Base-by-base conservation (phyloP, 2,329 filamentous ascomycete species). In the Teratosphaeria nubilosa region DNA sequence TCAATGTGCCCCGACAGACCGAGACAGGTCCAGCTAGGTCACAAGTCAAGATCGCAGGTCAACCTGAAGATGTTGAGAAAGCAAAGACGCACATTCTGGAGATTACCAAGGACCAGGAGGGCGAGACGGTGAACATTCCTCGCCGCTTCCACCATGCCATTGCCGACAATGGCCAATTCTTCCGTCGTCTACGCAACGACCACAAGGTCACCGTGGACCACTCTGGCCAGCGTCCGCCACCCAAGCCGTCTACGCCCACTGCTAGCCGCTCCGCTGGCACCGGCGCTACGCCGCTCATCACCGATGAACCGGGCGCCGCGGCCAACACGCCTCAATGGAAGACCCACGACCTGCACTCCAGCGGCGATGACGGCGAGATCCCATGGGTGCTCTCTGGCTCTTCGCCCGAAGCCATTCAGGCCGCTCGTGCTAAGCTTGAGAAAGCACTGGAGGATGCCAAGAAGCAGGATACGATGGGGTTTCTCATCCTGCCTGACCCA, bases 151-250 rank as follows among this genome's bases (percentile, higher is more conserved):
- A 99, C 77, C 90, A 97, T 72, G 76, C 81, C 60, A 82, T 99
- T 65, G 83, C 89, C 56, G 92, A 96, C 72, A 91, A 92, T 63
- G 94, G 92, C 1, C 86, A 91, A 66, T 88, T 97, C 77, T 96
- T 97, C 87, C 89, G 92, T 64, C 87, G 85, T 67, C 84, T 99
- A 50, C 86, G 88, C 63, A 91, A 85, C 73, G 88, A 96, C 69
- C 82, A 89, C 74, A 86, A 89, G 65, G 90, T 99, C 64, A 94
- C 87, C 0, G 88, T 99, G 56, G 91, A 97, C 73, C 94, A 97
- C 71, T 88, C 85, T 57, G 91, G 91, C 51, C 85, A 94, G 60
- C 77, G 86, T 58, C 78, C 88, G 3, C 94, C 94, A 5, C 72
- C 85, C 45, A 91, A 86, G 75, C 82, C 87, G 10, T 72, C 76